Evolutionary conservation across 495 filamentous ascomycete species (phyloP).

Genomic region (Aspergillus avenaceus): DNA sequence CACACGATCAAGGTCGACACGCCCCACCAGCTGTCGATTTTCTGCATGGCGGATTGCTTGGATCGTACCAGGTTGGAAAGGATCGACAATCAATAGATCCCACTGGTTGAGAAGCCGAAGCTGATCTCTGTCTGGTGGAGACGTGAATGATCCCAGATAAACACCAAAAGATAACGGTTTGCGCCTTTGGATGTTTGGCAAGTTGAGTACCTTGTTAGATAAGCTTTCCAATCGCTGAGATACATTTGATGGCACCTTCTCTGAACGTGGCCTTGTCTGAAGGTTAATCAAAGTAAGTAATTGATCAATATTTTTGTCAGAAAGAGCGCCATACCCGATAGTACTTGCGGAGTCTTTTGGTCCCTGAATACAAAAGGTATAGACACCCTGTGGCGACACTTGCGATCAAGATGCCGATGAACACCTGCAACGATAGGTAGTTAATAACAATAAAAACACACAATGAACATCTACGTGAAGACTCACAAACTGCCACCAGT

Average conservation of each 20-base stretch:
- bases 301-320: background rate
- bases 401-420: conserved; percentile 35
- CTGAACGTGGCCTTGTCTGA: conserved; percentile 24
- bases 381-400: conserved; percentile 26
- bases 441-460: conserved; percentile 9
- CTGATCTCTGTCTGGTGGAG: conserved; percentile 29
- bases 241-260: conserved; percentile 27
- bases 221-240: conserved; percentile 24
- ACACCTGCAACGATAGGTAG: conserved; percentile 19
- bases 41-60: conserved; percentile 27
- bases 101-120: conserved; percentile 35
- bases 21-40: conserved; percentile 30
- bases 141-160: conserved; percentile 41
- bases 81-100: conserved; percentile 47
- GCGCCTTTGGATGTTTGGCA: conserved; percentile 15
- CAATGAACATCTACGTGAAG: background rate
- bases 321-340: conserved; percentile 28
- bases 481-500: conserved; percentile 46
- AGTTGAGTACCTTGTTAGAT: conserved; percentile 18
- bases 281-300: background rate
- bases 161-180: conserved; percentile 47
- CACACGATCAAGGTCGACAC: conserved; percentile 37
- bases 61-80: conserved; percentile 34
- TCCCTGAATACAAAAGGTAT: conserved; percentile 29
- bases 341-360: conserved; percentile 16